Percentiles rank a stretch among this genome's conserved stretches.
Evolutionary conservation across 768 basidiomycete species (phyloP).

Genomic region (Solioccasus polychromus): DNA sequence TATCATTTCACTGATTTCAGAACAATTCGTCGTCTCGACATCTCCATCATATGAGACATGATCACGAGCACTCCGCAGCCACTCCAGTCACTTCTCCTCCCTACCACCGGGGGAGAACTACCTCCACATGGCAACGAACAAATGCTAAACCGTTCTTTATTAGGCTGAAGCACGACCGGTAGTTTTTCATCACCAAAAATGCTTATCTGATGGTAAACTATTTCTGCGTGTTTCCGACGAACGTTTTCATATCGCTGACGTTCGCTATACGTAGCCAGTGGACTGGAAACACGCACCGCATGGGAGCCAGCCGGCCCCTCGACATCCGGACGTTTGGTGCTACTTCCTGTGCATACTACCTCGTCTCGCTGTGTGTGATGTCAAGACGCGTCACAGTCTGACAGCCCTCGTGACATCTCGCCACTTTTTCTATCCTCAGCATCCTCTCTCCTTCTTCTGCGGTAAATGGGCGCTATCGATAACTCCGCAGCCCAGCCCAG

Average conservation of each 20-base stretch:
- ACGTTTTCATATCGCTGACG: conserved; percentile 26
- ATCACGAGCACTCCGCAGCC: conserved; percentile 6
- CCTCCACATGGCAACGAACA: conserved; percentile 17
- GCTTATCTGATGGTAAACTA: conserved; percentile 23
- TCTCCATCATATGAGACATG: conserved; percentile 4
- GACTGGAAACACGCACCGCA: conserved; percentile 9
- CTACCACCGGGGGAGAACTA: conserved; percentile 14
- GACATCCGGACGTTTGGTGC: conserved; percentile 14
- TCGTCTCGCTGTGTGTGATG: not conserved
- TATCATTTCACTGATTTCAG: not conserved
- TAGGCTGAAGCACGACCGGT: conserved; percentile 17
- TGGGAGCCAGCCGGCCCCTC: conserved; percentile 12
- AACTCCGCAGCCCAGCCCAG: conserved; percentile 7
- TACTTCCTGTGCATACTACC: conserved; percentile 4
- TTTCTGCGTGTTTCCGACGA: conserved; percentile 17
- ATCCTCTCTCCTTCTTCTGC: conserved; percentile 10
- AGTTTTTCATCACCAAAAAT: conserved; percentile 18
- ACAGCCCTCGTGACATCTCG: not conserved
- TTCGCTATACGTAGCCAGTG: conserved; percentile 12
- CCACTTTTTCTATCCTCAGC: conserved; percentile 4
- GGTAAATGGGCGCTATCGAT: conserved; percentile 16
- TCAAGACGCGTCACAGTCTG: conserved; percentile 1
- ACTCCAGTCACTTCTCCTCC: not conserved
- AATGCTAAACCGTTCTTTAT: conserved; percentile 10
- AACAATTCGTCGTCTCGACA: not conserved